Percentiles rank a stretch among this genome's conserved stretches.
Conservation (phyloP, 1,284 basidiomycete genomes). For the Puccinia coronata region DNA sequence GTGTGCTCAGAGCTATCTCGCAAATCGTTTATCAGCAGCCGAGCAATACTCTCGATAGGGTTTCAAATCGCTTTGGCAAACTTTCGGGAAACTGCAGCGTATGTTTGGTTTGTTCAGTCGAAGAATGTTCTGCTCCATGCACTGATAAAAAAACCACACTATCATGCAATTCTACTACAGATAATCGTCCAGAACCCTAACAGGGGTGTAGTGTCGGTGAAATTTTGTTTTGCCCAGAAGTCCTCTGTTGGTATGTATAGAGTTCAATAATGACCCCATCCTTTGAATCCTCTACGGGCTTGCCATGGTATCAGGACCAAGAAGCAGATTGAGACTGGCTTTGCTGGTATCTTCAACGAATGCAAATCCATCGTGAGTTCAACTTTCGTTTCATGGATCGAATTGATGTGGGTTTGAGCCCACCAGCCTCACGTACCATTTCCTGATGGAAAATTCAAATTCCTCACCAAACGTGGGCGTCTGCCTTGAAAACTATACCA, state of each 20-base stretch:
- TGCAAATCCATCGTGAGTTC: neutral
- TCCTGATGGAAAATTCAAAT: too few relatives aligned
- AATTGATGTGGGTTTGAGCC: neutral
- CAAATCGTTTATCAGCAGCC: neutral
- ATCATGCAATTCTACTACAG: neutral
- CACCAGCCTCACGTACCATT: too few relatives aligned
- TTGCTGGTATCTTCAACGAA: neutral
- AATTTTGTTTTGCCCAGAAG: neutral
- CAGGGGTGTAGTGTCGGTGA: neutral
- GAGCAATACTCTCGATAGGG: neutral
- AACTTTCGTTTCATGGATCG: neutral
- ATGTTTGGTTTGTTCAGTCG: neutral
- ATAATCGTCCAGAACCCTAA: neutral
- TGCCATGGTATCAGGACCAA: neutral
- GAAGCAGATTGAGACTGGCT: slow-evolving; percentile 9
- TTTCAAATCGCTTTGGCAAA: neutral
- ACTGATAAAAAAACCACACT: neutral
- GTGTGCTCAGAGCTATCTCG: neutral
- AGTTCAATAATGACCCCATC: neutral
- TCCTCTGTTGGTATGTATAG: neutral
- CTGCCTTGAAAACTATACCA: neutral
- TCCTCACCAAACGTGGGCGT: neutral
- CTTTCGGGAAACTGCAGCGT: neutral
- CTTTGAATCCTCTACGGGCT: neutral
- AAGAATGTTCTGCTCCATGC: neutral